These are phyloP conservation scores for Penicillium tannophilum DNA, from an alignment of 495 filamentous ascomycete genomes.

Conservation along the genomic window DNA sequence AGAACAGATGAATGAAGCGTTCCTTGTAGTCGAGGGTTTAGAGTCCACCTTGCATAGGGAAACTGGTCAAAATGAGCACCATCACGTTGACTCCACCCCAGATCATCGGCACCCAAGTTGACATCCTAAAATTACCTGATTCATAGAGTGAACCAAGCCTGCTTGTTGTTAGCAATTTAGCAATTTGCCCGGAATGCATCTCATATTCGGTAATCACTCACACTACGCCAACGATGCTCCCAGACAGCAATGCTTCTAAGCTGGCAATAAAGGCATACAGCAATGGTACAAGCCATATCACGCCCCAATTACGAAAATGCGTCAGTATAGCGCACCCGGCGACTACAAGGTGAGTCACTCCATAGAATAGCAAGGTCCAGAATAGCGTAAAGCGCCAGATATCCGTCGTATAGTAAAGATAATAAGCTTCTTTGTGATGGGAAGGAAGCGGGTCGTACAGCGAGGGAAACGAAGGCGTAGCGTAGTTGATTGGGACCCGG, in stretches of 20 bases:
- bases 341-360: constrained; percentile 50
- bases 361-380: constrained; percentile 71
- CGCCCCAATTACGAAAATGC: constrained; percentile 69
- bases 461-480: constrained; percentile 78
- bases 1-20: not conserved
- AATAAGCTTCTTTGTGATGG: constrained; percentile 52
- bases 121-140: constrained; percentile 88
- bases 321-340: constrained; percentile 72
- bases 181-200: not conserved
- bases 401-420: constrained; percentile 76
- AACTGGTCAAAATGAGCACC: constrained; percentile 89
- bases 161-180: constrained; percentile 21
- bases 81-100: constrained; percentile 92
- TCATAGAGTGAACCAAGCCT: constrained; percentile 89
- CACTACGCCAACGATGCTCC: constrained; percentile 87
- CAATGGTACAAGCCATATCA: constrained; percentile 75
- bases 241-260: constrained; percentile 80
- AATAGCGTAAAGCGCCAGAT: constrained; percentile 91
- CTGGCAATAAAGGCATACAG: constrained; percentile 75
- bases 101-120: constrained; percentile 93
- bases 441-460: constrained; percentile 76
- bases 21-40: constrained; percentile 43
- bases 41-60: constrained; percentile 92
- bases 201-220: constrained; percentile 50
- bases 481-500: constrained; percentile 65